Evolutionary conservation across 2,329 filamentous ascomycete genomes (phyloP), one percentile per base, ranked within the genome.

Genomic region (Achaetomium macrosporum): DNA sequence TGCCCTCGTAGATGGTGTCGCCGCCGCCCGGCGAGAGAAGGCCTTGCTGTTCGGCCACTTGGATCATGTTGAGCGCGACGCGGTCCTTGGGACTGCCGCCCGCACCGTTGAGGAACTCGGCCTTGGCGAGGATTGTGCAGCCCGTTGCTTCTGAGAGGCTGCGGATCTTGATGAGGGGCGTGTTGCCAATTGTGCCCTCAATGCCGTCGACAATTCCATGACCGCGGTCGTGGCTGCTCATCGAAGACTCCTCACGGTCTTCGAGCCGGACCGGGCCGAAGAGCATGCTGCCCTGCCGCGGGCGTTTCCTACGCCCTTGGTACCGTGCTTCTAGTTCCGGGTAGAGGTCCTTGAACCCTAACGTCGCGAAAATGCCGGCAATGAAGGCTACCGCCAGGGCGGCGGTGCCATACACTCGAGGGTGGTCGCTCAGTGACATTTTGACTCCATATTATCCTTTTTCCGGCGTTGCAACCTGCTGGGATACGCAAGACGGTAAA

Each of bases 1-100:
- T 99, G 59, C 93, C 93, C 73, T 99, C 93, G 70, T 97, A 99
- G 64, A 99, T 90, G 41, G 88, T 95, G 68, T 99, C 93, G 56
- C 92, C 92, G 19, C 87, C 84, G 60, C 87, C 76, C 0, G 93
- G 92, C 0, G 77, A 79, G 42, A 99, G 72, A 16, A 91, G 75
- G 2, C 90, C 90, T 45, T 79, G 73, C 56, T 82, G 78, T 75
- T 99, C 93, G 41, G 91, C 93, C 68, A 84, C 72, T 42, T 82
- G 73, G 67, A 99, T 95, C 76, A 97, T 95, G 70, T 81, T 87
- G 36, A 97, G 78, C 1, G 93, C 93, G 13, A 99, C 93, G 49
- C 93, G 83, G 70, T 99, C 93, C 70, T 99, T 99, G 39, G 93
- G 91, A 61, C 88, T 93, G 63, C 89, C 88, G 15, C 93, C 93